phyloP scores from a whole-genome alignment of 2,329 filamentous ascomycete genomes.

The Colletotrichum tamarilloi region DNA sequence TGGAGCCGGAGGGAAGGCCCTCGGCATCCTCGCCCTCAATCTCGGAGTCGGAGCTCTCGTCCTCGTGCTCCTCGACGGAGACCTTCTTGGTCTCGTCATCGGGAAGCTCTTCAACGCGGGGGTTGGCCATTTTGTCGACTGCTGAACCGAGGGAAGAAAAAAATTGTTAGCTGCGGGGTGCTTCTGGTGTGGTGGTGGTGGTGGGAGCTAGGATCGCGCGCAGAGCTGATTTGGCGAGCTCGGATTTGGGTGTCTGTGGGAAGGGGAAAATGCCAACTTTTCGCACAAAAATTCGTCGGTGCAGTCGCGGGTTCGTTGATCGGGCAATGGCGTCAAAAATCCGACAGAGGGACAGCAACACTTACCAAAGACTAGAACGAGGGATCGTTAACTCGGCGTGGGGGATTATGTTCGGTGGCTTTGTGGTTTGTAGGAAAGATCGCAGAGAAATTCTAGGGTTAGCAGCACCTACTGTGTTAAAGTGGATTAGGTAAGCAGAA shows the following conservation, averaged over 20 bases:
- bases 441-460: slow-evolving; percentile 59
- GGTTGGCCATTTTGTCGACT: slow-evolving; percentile 85
- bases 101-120: slow-evolving; percentile 96
- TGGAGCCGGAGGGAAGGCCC: slow-evolving; percentile 82
- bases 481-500: slow-evolving; percentile 53
- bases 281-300: slow-evolving; percentile 27
- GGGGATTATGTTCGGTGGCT: slow-evolving; percentile 25
- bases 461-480: slow-evolving; percentile 48
- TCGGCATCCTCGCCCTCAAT: slow-evolving; percentile 77
- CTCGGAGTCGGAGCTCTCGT: slow-evolving; percentile 80
- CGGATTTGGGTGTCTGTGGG: slow-evolving; percentile 14
- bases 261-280: slow-evolving; percentile 22
- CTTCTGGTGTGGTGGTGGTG: slow-evolving; percentile 14
- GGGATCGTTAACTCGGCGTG: slow-evolving; percentile 32
- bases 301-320: slow-evolving; percentile 1
- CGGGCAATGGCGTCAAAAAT: slow-evolving; percentile 18
- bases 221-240: slow-evolving; percentile 32
- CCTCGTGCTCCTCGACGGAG: slow-evolving; percentile 79
- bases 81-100: slow-evolving; percentile 90
- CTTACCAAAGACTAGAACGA: slow-evolving; percentile 51
- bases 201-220: slow-evolving; percentile 36
- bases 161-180: slow-evolving; percentile 29
- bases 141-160: background rate
- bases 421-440: slow-evolving; percentile 41
- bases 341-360: slow-evolving; percentile 35